Evolutionary conservation across 306 rosid species (phyloP).

Genomic region (Albizia julibrissin): DNA sequence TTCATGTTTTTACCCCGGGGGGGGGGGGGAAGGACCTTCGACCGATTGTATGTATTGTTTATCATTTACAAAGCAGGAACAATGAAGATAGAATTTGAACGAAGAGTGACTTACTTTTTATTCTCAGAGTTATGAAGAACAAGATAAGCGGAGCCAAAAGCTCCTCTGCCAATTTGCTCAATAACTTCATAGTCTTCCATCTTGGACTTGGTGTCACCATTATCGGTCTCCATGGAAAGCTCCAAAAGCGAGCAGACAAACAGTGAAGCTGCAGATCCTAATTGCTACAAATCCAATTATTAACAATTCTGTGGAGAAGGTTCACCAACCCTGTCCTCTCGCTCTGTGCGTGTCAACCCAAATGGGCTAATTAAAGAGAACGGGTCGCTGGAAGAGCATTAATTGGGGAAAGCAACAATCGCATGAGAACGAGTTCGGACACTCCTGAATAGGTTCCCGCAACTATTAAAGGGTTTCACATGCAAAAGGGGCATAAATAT

Average conservation of each 20-base stretch:
- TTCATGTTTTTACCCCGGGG: conserved; percentile 6
- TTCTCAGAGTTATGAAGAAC: conserved; percentile 83
- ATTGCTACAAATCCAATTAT: conserved; percentile 32
- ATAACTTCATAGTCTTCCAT: conserved; percentile 87
- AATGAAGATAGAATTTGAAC: neutral
- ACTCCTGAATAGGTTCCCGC: conserved; percentile 23
- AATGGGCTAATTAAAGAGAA: conserved; percentile 20
- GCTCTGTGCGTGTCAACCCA: conserved; percentile 14
- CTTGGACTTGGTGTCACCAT: conserved; percentile 52
- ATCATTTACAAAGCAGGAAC: conserved; percentile 20
- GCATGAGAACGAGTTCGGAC: conserved; percentile 36
- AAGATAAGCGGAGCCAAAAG: conserved; percentile 88
- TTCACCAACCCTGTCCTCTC: conserved; percentile 24
- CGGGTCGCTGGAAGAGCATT: conserved; percentile 20
- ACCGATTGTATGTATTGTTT: conserved; percentile 18
- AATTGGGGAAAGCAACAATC: conserved; percentile 8
- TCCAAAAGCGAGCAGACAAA: conserved; percentile 46
- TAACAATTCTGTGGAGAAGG: conserved; percentile 19
- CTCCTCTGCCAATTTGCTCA: conserved; percentile 97
- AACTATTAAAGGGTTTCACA: conserved; percentile 42
- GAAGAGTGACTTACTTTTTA: conserved; percentile 56
- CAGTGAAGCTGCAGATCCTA: conserved; percentile 45
- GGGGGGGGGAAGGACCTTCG: too few species aligned
- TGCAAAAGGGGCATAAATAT: conserved; percentile 31
- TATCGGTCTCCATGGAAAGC: conserved; percentile 61